phyloP scores from a whole-genome alignment of 2,329 filamentous ascomycete genomes.

The Cladosporium sp. region DNA sequence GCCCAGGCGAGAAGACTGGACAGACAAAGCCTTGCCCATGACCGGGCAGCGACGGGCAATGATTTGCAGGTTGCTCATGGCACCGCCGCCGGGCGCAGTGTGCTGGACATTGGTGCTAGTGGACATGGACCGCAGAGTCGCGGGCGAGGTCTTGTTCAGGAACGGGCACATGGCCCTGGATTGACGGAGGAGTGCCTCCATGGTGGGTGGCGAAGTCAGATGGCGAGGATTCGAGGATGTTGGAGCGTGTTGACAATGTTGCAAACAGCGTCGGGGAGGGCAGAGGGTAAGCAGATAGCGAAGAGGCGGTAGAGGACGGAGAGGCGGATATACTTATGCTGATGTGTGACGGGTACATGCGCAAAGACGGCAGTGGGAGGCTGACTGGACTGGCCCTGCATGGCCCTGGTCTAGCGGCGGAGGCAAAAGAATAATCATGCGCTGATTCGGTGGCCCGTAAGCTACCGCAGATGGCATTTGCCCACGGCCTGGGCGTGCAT shows the following conservation, averaged over 20 bases:
- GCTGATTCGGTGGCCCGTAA: background rate
- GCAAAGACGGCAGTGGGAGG: conserved; percentile 2
- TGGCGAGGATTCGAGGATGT: background rate
- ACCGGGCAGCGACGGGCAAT: conserved; percentile 93
- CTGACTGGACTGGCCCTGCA: background rate
- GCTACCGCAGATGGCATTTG: background rate
- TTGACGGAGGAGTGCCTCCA: conserved; percentile 94
- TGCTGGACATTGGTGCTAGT: conserved; percentile 63
- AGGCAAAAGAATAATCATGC: conserved; percentile 2
- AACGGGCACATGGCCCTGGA: conserved; percentile 97
- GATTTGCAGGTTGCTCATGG: conserved; percentile 95
- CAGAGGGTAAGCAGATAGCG: background rate
- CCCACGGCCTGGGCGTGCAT: background rate
- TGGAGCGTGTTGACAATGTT: background rate
- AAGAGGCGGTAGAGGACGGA: background rate
- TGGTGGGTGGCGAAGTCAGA: conserved; percentile 37
- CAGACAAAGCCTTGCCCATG: conserved; percentile 95
- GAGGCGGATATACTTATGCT: conserved; percentile 9
- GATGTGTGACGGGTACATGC: conserved; percentile 11
- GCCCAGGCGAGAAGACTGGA: conserved; percentile 60
- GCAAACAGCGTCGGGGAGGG: background rate
- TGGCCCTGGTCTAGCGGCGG: conserved; percentile 4
- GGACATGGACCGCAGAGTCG: conserved; percentile 84
- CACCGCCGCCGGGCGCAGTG: conserved; percentile 75
- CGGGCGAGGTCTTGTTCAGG: conserved; percentile 87